Percentiles rank a stretch among this genome's conserved stretches.
Evolutionary conservation across 2,329 filamentous ascomycete genomes (phyloP).

Genomic region (Blastomyces gilchristii): DNA sequence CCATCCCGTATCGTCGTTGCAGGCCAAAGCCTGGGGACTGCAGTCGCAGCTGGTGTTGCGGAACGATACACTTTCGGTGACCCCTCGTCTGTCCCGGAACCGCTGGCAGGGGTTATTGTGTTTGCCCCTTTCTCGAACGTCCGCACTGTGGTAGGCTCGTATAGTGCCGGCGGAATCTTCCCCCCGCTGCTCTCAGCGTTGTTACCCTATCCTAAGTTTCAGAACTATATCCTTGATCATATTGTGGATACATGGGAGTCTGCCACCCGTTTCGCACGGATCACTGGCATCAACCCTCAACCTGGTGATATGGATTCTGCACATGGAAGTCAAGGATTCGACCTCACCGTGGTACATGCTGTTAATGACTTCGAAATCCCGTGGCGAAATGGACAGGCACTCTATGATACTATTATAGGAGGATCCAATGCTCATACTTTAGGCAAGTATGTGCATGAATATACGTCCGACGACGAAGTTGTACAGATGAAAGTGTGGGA

Average conservation of each 20-base stretch:
- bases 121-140: slow-evolving; percentile 71
- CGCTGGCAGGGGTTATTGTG: slow-evolving; percentile 71
- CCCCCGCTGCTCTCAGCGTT: slow-evolving; percentile 68
- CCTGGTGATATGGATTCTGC: slow-evolving; percentile 40
- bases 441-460: slow-evolving; percentile 24
- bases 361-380: slow-evolving; percentile 74
- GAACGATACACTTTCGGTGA: slow-evolving; percentile 54
- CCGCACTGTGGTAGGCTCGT: slow-evolving; percentile 61
- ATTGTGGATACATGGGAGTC: slow-evolving; percentile 79
- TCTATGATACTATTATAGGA: slow-evolving; percentile 32
- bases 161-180: slow-evolving; percentile 66
- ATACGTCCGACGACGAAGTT: slow-evolving; percentile 22
- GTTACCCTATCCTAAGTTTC: slow-evolving; percentile 52
- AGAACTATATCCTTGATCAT: slow-evolving; percentile 49
- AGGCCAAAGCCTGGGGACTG: slow-evolving; percentile 82
- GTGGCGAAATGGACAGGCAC: slow-evolving; percentile 42
- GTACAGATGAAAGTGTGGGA: slow-evolving; percentile 33
- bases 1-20: slow-evolving; percentile 65
- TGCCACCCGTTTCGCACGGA: slow-evolving; percentile 48
- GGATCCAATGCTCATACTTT: slow-evolving; percentile 19
- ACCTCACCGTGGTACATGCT: slow-evolving; percentile 68
- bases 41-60: slow-evolving; percentile 63
- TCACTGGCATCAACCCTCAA: slow-evolving; percentile 26
- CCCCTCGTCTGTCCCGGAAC: slow-evolving; percentile 38
- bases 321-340: slow-evolving; percentile 45